Conservation (phyloP, 164 flowering plant genomes). For the Stephania cephalantha region DNA sequence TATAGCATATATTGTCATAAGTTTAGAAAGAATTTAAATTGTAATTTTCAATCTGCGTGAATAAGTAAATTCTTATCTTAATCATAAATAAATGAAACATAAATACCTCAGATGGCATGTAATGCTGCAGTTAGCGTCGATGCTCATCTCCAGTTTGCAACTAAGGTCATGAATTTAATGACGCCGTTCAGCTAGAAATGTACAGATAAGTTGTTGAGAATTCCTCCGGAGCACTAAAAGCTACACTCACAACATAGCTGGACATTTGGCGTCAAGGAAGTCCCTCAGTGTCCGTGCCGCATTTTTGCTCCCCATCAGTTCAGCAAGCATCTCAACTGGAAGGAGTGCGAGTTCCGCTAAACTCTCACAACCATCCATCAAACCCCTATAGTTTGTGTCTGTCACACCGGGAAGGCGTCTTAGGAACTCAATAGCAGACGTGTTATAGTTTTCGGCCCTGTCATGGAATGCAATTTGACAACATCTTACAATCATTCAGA, state of each 20-base stretch:
- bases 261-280: slow-evolving; percentile 94
- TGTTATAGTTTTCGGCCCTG: slow-evolving; percentile 97
- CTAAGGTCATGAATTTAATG: no score
- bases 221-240: no score
- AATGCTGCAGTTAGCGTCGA: no score
- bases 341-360: slow-evolving; percentile 83
- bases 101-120: no score
- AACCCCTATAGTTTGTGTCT: slow-evolving; percentile 78
- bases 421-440: slow-evolving; percentile 85
- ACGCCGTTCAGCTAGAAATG: no score
- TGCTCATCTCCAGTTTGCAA: no score
- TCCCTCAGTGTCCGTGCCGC: slow-evolving; percentile 81
- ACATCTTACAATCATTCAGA: not conserved
- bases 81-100: no score
- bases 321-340: slow-evolving; percentile 70
- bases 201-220: no score
- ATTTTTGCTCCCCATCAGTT: slow-evolving; percentile 88
- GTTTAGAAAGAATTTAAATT: no score
- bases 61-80: no score
- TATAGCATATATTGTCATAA: no score
- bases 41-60: no score
- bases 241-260: slow-evolving; percentile 30
- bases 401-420: slow-evolving; percentile 95
- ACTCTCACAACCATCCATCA: slow-evolving; percentile 86
- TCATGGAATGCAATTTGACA: slow-evolving; percentile 2